These are phyloP conservation scores for Geosmithia putterillii DNA, from an alignment of 2,329 filamentous ascomycete species.

Conservation along the genomic window DNA sequence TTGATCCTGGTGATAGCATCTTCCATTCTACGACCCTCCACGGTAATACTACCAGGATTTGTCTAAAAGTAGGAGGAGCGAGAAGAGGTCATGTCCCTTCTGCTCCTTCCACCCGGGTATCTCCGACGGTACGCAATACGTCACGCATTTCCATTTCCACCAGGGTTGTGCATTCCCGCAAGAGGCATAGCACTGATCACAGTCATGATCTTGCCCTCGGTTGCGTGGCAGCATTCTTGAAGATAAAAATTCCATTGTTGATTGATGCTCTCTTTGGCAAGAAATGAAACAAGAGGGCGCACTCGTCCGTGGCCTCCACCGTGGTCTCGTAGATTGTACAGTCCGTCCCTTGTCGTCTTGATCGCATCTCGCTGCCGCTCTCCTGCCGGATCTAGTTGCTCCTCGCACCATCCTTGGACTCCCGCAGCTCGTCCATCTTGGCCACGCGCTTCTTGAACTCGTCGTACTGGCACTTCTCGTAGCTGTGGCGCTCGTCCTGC, in stretches of 20 bases:
- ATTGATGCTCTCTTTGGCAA: background rate
- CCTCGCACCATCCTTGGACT: constrained; percentile 68
- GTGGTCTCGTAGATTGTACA: constrained; percentile 1
- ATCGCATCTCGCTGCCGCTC: background rate
- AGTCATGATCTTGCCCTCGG: no score
- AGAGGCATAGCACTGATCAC: no score
- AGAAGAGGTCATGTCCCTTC: no score
- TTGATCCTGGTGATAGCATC: no score
- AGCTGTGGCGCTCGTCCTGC: constrained; percentile 90
- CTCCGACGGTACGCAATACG: background rate
- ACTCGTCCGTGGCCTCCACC: background rate
- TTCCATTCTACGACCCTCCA: no score
- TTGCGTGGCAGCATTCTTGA: no score
- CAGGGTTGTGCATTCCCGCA: no score
- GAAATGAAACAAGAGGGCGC: background rate
- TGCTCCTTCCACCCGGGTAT: no score
- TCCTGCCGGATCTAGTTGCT: constrained; percentile 55
- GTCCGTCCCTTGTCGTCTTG: background rate
- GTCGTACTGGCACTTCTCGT: constrained; percentile 98
- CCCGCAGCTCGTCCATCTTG: constrained; percentile 96
- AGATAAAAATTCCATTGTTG: background rate
- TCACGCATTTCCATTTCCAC: no score
- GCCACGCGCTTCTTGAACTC: constrained; percentile 98
- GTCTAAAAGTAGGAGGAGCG: no score
- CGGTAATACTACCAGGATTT: no score